Conservation (phyloP, 345 rosid species). For the Citrus mangshanensis region DNA sequence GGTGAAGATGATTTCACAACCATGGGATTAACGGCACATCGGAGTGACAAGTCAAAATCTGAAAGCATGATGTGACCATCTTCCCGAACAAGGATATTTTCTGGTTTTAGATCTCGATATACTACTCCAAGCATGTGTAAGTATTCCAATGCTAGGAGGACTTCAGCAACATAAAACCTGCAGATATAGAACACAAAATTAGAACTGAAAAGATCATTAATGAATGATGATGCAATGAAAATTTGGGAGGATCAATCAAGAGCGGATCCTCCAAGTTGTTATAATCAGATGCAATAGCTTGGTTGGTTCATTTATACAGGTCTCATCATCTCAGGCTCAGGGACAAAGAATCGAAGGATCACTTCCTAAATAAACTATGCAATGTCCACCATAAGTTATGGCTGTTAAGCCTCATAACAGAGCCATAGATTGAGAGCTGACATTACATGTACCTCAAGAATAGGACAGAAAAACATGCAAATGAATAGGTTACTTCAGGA, state of each 20-base stretch:
- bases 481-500: neutral
- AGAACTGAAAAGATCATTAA: slow-evolving; percentile 4
- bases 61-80: slow-evolving; percentile 90
- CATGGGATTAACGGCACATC: slow-evolving; percentile 52
- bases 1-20: slow-evolving; percentile 47
- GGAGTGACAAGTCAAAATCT: slow-evolving; percentile 74
- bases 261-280: neutral
- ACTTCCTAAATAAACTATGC: neutral
- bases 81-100: slow-evolving; percentile 72
- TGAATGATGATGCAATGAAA: neutral
- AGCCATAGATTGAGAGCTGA: neutral
- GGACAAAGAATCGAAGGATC: neutral
- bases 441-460: slow-evolving; percentile 1
- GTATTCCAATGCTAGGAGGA: slow-evolving; percentile 76
- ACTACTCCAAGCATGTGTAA: slow-evolving; percentile 86
- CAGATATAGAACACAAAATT: slow-evolving; percentile 12
- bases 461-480: neutral
- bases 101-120: slow-evolving; percentile 78
- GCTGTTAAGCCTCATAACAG: neutral
- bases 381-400: neutral
- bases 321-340: neutral
- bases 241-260: neutral
- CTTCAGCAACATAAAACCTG: slow-evolving; percentile 80
- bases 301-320: neutral
- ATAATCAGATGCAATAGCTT: neutral